phyloP scores from a whole-genome alignment of 768 basidiomycete species.

The Tricholoma bakamatsutake region DNA sequence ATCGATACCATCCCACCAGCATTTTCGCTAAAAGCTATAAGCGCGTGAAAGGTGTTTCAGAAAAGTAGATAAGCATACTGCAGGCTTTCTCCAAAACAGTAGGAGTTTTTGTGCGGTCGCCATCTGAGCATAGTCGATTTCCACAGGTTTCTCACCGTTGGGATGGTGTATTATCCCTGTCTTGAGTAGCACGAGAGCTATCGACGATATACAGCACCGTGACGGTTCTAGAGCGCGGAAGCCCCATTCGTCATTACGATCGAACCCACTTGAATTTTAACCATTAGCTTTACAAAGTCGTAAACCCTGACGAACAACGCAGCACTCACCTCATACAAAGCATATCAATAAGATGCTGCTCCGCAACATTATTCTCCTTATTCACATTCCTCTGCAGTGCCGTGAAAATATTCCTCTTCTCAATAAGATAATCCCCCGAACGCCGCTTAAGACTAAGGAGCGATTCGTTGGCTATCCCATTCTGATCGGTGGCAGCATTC shows the following conservation, averaged over 20 bases:
- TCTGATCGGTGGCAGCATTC: constrained; percentile 59
- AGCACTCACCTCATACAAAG: constrained; percentile 88
- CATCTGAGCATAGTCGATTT: constrained; percentile 90
- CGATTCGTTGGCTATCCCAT: constrained; percentile 73
- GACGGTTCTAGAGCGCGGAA: constrained; percentile 94
- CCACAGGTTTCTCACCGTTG: constrained; percentile 63
- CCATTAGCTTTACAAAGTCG: constrained; percentile 7
- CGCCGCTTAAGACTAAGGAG: constrained; percentile 78
- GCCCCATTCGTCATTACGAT: constrained; percentile 98
- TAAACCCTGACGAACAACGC: background rate
- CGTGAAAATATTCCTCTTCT: constrained; percentile 91
- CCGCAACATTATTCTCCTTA: constrained; percentile 98
- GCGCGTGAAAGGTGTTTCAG: constrained; percentile 2
- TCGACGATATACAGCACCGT: constrained; percentile 96
- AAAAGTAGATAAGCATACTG: constrained; percentile 52
- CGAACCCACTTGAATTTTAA: constrained; percentile 70
- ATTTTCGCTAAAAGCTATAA: constrained; percentile 70
- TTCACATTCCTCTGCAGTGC: constrained; percentile 98
- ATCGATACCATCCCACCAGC: constrained; percentile 99
- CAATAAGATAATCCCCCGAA: constrained; percentile 84
- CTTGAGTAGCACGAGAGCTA: constrained; percentile 94
- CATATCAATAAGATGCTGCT: constrained; percentile 99
- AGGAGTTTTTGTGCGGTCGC: constrained; percentile 95
- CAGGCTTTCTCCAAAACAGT: constrained; percentile 98
- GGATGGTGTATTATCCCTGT: constrained; percentile 86